Percentiles rank a stretch among this genome's conserved stretches.
Conservation (phyloP, 225 moss, liverwort and hornwort species). For the Pseudisothecium myosuroides region DNA sequence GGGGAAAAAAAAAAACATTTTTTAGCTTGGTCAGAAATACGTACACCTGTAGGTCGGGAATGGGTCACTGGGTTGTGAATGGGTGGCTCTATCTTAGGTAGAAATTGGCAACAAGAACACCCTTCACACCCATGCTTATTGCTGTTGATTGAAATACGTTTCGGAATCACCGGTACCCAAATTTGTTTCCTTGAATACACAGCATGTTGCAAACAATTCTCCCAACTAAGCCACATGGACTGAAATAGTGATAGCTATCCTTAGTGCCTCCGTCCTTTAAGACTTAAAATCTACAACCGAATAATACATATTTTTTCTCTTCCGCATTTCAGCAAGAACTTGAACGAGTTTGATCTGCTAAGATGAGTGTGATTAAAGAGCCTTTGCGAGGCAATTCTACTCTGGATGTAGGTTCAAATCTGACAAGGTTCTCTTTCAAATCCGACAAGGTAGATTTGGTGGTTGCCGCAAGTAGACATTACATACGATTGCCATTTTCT, state of each 20-base stretch:
- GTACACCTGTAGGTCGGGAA: no score
- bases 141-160: not conserved
- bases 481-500: not conserved
- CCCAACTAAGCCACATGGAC: not conserved
- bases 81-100: no score
- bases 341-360: no score
- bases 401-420: not conserved
- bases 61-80: no score
- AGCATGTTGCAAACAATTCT: not conserved
- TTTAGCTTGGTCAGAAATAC: no score
- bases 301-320: not conserved
- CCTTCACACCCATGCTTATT: not conserved
- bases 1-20: no score
- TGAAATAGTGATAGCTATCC: no score
- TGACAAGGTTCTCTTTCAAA: not conserved
- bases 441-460: not conserved
- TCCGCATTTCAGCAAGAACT: not conserved
- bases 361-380: not conserved
- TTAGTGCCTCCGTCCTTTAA: not conserved
- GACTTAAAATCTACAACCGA: not conserved
- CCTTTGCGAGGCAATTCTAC: not conserved
- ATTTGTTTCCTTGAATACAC: not conserved
- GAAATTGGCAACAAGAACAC: not conserved
- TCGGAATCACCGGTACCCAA: rapidly evolving
- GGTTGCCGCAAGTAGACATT: not conserved